These are phyloP conservation scores for Nannochloropsis salina DNA, from an alignment of 108 stramenopile species.

Conservation along the genomic window DNA sequence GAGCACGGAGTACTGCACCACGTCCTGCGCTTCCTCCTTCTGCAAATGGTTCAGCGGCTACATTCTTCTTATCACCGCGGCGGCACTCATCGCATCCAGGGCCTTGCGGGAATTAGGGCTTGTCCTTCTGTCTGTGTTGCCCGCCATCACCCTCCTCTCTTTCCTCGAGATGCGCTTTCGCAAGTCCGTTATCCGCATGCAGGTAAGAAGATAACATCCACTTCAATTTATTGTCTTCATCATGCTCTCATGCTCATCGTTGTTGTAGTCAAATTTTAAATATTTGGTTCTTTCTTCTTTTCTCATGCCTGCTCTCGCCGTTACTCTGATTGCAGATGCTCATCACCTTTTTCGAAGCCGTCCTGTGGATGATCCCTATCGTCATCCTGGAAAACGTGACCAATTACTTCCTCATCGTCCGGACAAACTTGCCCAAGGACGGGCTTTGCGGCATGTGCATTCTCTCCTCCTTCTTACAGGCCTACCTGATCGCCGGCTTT, in stretches of 20 bases:
- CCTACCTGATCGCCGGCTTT: constrained; percentile 18
- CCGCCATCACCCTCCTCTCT: background rate
- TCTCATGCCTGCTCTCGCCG: background rate
- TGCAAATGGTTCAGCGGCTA: background rate
- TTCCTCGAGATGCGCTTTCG: background rate
- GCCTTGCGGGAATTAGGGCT: background rate
- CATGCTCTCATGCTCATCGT: background rate
- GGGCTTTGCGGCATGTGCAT: constrained; percentile 19
- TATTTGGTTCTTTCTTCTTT: background rate
- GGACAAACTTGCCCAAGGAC: background rate
- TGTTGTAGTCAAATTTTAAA: background rate
- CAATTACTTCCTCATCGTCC: background rate
- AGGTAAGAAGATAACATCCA: background rate
- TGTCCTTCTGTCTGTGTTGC: background rate
- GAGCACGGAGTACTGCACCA: background rate
- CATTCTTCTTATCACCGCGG: background rate
- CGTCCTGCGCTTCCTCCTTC: background rate
- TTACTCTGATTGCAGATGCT: background rate
- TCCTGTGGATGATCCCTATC: constrained; percentile 22
- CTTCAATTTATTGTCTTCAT: background rate
- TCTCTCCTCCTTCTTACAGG: background rate
- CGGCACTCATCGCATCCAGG: background rate
- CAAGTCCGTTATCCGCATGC: constrained; percentile 15
- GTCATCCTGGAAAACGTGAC: background rate
- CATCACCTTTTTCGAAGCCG: constrained; percentile 17